phyloP scores from a whole-genome alignment of 2,329 filamentous ascomycete species.

The Microthyrium microscopicum region DNA sequence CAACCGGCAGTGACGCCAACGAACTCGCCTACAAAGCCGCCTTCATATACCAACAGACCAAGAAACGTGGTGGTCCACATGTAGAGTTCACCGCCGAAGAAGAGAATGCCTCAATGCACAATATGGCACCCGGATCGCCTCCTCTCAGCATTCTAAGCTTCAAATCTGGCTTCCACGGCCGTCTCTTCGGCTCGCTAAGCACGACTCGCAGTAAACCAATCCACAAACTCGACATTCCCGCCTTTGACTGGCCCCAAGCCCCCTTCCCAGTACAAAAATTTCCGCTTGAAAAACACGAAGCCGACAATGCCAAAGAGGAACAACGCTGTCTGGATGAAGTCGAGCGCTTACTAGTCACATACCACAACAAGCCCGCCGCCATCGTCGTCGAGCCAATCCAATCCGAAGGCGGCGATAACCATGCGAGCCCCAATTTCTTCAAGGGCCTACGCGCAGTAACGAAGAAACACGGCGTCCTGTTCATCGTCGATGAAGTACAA shows the following conservation, averaged over 20 bases:
- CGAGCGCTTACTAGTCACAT: conserved; percentile 64
- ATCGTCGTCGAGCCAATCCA: conserved; percentile 82
- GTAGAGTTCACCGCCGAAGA: conserved; percentile 71
- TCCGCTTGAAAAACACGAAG: conserved; percentile 50
- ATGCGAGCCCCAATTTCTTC: conserved; percentile 80
- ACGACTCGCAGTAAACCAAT: conserved; percentile 87
- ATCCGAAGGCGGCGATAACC: conserved; percentile 89
- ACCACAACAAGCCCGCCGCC: conserved; percentile 63
- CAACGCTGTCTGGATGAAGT: conserved; percentile 66
- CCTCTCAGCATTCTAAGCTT: conserved; percentile 77
- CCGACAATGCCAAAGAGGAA: conserved; percentile 71
- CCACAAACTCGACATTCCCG: conserved; percentile 87
- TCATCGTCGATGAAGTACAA: conserved; percentile 91
- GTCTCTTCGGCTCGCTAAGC: conserved; percentile 71
- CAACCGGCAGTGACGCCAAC: conserved; percentile 82
- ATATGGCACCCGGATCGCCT: conserved; percentile 62
- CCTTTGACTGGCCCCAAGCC: conserved; percentile 88
- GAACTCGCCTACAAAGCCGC: conserved; percentile 91
- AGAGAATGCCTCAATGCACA: conserved; percentile 59
- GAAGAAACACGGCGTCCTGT: conserved; percentile 56
- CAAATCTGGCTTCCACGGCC: conserved; percentile 77
- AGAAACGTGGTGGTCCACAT: conserved; percentile 59
- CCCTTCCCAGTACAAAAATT: conserved; percentile 77
- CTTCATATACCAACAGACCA: conserved; percentile 79
- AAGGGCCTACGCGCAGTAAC: conserved; percentile 65